Conservation (phyloP, 1,284 basidiomycete genomes). For the Schizophyllum amplum region DNA sequence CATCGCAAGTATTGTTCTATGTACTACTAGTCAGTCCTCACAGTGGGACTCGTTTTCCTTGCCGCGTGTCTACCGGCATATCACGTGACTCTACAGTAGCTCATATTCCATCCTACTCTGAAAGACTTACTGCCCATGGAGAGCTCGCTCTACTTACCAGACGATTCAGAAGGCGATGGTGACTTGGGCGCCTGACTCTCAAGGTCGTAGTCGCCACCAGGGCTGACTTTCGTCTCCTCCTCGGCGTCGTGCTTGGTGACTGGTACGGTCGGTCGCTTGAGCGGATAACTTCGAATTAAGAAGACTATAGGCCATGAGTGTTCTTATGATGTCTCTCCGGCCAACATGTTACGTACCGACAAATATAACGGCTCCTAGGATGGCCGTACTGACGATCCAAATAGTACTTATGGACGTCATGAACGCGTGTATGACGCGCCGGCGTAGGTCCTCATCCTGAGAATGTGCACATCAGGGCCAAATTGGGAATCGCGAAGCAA, state of each 20-base stretch:
- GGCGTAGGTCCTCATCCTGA: constrained; percentile 39
- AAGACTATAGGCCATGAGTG: background rate
- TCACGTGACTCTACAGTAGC: no score
- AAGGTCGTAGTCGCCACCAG: background rate
- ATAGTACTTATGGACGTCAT: constrained; percentile 59
- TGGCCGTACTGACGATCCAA: constrained; percentile 64
- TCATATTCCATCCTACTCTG: no score
- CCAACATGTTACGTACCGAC: constrained; percentile 53
- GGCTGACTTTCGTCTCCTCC: background rate
- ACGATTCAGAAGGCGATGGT: no score
- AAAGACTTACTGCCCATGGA: no score
- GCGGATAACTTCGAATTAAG: background rate
- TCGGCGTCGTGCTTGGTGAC: background rate
- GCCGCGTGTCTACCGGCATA: no score
- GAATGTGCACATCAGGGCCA: background rate
- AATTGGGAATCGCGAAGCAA: background rate
- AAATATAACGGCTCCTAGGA: constrained; percentile 48
- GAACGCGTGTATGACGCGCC: constrained; percentile 60
- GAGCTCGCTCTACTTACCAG: no score
- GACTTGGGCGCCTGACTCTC: background rate
- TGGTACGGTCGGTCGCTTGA: background rate
- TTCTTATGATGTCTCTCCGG: no score
- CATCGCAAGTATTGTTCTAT: no score
- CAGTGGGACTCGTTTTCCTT: no score
- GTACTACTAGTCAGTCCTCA: no score